These are phyloP conservation scores for Auxenochlorella protothecoides DNA, from an alignment of 139 green algal species.

Conservation along the genomic window DNA sequence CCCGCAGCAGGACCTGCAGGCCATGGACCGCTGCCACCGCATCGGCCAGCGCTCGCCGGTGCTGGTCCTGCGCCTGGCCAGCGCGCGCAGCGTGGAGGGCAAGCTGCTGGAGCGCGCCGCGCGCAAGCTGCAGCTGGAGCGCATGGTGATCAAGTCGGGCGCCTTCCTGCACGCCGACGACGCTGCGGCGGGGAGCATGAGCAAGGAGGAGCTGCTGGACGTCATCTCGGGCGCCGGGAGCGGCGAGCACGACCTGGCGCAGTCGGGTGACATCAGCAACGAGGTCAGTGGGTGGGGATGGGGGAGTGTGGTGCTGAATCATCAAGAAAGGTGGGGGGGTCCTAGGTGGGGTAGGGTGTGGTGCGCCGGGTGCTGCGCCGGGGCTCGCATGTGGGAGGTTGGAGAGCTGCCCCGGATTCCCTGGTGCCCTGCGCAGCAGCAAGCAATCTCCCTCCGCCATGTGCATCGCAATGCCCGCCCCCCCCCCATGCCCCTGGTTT, in stretches of 20 bases:
- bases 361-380: no score
- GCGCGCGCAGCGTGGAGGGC: slow-evolving; percentile 85
- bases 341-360: neutral
- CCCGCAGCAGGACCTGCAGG: slow-evolving; percentile 87
- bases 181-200: slow-evolving; percentile 23
- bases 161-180: slow-evolving; percentile 72
- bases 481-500: no score
- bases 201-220: slow-evolving; percentile 61
- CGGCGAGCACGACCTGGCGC: slow-evolving; percentile 41
- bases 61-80: slow-evolving; percentile 89
- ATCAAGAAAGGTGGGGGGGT: neutral
- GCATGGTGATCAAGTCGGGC: slow-evolving; percentile 92
- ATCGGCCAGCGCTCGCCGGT: slow-evolving; percentile 95
- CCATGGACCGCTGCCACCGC: slow-evolving; percentile 97
- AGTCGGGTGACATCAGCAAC: slow-evolving; percentile 59
- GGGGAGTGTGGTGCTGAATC: no score
- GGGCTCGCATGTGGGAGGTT: no score
- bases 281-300: slow-evolving; percentile 10
- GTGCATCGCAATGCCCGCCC: neutral
- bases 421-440: neutral
- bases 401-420: neutral
- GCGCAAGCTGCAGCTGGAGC: slow-evolving; percentile 85
- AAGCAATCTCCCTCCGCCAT: neutral
- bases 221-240: slow-evolving; percentile 48
- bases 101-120: slow-evolving; percentile 80